phyloP scores from a whole-genome alignment of 2,329 filamentous ascomycete species.

The Metarhizium anisopliae region DNA sequence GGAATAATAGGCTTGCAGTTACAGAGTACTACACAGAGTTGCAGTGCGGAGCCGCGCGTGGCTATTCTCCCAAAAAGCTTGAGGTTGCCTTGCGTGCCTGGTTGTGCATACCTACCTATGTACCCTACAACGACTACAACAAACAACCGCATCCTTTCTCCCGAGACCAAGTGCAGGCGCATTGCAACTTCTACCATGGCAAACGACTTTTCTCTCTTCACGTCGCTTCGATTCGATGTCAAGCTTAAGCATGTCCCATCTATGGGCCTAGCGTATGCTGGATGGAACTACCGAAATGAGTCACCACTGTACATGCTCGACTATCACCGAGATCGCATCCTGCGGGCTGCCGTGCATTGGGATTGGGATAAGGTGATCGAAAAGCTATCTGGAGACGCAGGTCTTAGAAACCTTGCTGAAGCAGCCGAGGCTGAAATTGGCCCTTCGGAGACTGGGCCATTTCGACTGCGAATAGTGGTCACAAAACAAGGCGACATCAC shows the following conservation, averaged over 20 bases:
- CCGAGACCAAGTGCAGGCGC: neutral
- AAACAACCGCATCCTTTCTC: neutral
- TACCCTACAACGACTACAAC: neutral
- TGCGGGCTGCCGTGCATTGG: slow-evolving; percentile 52
- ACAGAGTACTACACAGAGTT: too few species aligned
- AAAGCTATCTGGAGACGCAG: slow-evolving; percentile 34
- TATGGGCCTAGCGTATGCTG: slow-evolving; percentile 29
- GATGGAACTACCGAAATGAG: slow-evolving; percentile 41
- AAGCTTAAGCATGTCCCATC: slow-evolving; percentile 36
- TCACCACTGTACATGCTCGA: slow-evolving; percentile 72
- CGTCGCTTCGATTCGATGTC: slow-evolving; percentile 64
- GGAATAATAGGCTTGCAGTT: too few species aligned
- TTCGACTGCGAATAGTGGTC: slow-evolving; percentile 49
- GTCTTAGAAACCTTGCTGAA: slow-evolving; percentile 30
- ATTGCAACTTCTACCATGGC: slow-evolving; percentile 18
- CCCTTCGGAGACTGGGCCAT: slow-evolving; percentile 21
- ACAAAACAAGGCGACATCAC: slow-evolving; percentile 36
- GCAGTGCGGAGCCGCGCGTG: too few species aligned
- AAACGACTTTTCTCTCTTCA: slow-evolving; percentile 53
- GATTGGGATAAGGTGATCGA: slow-evolving; percentile 39
- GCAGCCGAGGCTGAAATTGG: slow-evolving; percentile 27
- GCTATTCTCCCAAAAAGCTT: too few species aligned
- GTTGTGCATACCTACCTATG: too few species aligned
- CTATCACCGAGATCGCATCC: slow-evolving; percentile 69
- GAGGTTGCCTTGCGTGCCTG: too few species aligned